Evolutionary conservation across 2,329 filamentous ascomycete species (phyloP), one percentile per base, ranked within the genome.

Genomic region (Aspergillus pseudoglaucus): DNA sequence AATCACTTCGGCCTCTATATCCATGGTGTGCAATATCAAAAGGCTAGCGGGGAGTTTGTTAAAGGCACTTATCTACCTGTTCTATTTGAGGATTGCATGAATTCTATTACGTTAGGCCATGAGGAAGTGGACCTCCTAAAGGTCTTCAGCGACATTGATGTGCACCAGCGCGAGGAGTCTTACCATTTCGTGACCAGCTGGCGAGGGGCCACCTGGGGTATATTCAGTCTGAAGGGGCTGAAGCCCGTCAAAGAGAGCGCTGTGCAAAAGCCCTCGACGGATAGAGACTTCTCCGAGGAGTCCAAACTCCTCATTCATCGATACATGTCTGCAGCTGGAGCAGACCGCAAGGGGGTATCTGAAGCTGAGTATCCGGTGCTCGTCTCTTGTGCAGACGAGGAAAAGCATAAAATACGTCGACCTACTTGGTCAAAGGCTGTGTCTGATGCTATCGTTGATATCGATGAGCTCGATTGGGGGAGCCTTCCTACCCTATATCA

Each of bases 121-220:
- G 80, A 83, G 43, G 81, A 83, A 51, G 67, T 83, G 0, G 80
- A 81, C 0, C 79, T 82, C 73, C 78, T 78, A 1, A 83, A 82
- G 60, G 52, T 82, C 0, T 80, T 70, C 52, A 73, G 73, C 14
- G 65, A 72, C 0, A 69, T 82, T 8, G 70, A 79, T 20, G 49
- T 79, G n/a, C 53, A 69, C 23, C 59, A 62, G 39, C 57, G 63
- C 22, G 56, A 53, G 17, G 57, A 62, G 30, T 65, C 63, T 1
- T 74, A 68, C 50, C 60, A 59, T 1, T 54, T 76, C 23, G 62
- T 58, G 7, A 70, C 70, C 3, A 63, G 64, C 37, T 74, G 73
- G 72, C 55, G 70, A 46, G 71, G 70, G 0, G 59, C 66, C 14
- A 56, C 58, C 5, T 75, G 70, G 56, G 61, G 64, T 2, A 57